Evolutionary conservation across 129 eudicot species (phyloP), one percentile per base, ranked within the genome.

Genomic region (Pseudognaphalium luteoalbum): DNA sequence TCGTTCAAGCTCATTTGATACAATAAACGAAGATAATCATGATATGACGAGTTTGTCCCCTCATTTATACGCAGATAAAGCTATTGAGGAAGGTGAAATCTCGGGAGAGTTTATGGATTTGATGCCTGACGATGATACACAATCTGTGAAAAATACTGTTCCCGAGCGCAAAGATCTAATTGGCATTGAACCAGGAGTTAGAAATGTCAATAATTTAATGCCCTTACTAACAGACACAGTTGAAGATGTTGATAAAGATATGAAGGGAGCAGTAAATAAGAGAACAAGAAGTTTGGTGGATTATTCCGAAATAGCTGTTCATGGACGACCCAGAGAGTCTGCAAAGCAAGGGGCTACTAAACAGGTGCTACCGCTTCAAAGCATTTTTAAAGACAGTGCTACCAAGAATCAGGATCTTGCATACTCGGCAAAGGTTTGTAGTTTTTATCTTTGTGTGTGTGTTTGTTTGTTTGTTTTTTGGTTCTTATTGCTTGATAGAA

Each of bases 1-100:
- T n/a, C 32, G 42, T 68, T 65, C n/a, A 65, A 68, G 76, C 42
- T 71, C 47, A 20, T 28, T 65, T 50, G 57, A 16, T 58, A 78
- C 56, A 32, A 72, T 32, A 21, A 73, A 74, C 22, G 78, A 69
- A 51, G 81, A 63, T 56, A 70, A 83, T 72, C 47, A 71, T 15
- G 72, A 66, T 65, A 25, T 41, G 9, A 37, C 52, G 64, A 70
- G 65, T 37, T 72, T 81, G 35, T 22, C 85, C 66, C 60, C 12
- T 67, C 20, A 42, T 78, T 78, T 16, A 22, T 34, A 42, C 57
- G 81, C 84, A 10, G 73, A 68, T 76, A 79, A 85, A 82, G 82
- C 68, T 81, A 69, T 88, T 67, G 94, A 88, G 80, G 94, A 91
- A 66, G 90, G 97, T 52, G 97, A 88, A 78, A 78, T 88, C 4